phyloP scores from a whole-genome alignment of 1,284 basidiomycete species.

The Rhodotorula sp. region DNA sequence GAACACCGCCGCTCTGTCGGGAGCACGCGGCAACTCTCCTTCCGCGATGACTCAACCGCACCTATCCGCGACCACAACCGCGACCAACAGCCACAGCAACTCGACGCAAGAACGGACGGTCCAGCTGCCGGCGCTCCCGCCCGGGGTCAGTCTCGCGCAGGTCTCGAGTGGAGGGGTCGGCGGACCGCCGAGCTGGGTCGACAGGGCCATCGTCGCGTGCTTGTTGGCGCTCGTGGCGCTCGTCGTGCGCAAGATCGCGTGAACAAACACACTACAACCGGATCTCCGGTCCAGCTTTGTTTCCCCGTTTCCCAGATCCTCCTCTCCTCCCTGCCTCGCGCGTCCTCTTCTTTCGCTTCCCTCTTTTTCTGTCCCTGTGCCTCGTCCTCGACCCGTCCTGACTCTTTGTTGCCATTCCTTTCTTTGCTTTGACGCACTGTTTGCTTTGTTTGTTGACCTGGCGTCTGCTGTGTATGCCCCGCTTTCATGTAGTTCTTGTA shows the following conservation, averaged over 20 bases:
- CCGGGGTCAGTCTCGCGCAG: constrained; percentile 13
- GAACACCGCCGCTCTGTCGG: too few species aligned
- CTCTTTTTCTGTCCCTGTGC: not conserved
- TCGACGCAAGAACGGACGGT: not conserved
- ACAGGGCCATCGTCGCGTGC: constrained; percentile 30
- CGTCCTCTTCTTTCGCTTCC: not conserved
- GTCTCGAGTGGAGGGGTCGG: constrained; percentile 4
- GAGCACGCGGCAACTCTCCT: too few species aligned
- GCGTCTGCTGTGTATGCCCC: not conserved
- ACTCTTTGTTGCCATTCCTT: not conserved
- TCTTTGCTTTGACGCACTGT: too few species aligned
- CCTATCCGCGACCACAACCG: too few species aligned
- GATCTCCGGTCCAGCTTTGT: too few species aligned
- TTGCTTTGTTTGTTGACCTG: not conserved
- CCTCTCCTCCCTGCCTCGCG: not conserved
- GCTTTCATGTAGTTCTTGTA: not conserved
- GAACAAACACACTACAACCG: not conserved
- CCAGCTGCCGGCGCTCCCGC: constrained; percentile 4
- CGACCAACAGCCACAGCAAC: not conserved
- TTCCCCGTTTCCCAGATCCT: not conserved
- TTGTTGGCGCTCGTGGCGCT: constrained; percentile 31
- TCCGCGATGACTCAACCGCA: too few species aligned
- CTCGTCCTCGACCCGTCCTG: not conserved
- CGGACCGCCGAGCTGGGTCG: constrained; percentile 29
- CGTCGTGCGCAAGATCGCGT: constrained; percentile 37